Evolutionary conservation across 768 basidiomycete genomes (phyloP), one percentile per base, ranked within the genome.

Genomic region (Lentinula lateritia): DNA sequence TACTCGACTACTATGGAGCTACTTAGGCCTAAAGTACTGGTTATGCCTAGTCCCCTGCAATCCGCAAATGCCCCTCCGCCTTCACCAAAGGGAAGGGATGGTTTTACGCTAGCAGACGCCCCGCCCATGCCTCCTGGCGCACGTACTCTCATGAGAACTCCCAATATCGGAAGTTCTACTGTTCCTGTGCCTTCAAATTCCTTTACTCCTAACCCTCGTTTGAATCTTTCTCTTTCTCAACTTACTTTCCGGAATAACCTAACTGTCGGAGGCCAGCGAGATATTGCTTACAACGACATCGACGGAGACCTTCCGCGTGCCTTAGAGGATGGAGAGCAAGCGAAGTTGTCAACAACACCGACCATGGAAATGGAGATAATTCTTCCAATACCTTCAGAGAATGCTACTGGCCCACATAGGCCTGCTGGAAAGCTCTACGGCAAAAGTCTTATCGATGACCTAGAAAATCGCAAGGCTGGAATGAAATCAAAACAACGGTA

Each of bases 1-100:
- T 85, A 80, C 18, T 87, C 85, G 67, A 92, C 91, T 9, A 89
- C 89, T 12, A 65, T 88, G 61, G 91, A 94, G 36, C 77, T 96
- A 48, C 79, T 96, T 66, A 82, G 94, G 20, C 95, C 95, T 1
- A 94, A 94, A 71, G 81, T 94, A n/a, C 86, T 97, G 50, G 86
- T 97, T 63, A 96, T 97, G 95, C 95, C 95, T 9, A 90, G 89
- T 63, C 92, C 93, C 1, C 76, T 96, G 41, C 90, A 95, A 66
- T 74, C 78, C 55, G 67, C 73, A 16, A 68, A 76, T 16, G 66
- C 72, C 41, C 64, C 72, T 32, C 64, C 73, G 20, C 64, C 77
- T 16, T 64, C 67, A 45, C 69, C 68, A 3, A 73, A 70, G 43
- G 66, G 78, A 36, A 75, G 79, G 52, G 83, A 83, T 52, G 88